phyloP scores from a whole-genome alignment of 768 basidiomycete genomes.

The Austroboletus festivus region DNA sequence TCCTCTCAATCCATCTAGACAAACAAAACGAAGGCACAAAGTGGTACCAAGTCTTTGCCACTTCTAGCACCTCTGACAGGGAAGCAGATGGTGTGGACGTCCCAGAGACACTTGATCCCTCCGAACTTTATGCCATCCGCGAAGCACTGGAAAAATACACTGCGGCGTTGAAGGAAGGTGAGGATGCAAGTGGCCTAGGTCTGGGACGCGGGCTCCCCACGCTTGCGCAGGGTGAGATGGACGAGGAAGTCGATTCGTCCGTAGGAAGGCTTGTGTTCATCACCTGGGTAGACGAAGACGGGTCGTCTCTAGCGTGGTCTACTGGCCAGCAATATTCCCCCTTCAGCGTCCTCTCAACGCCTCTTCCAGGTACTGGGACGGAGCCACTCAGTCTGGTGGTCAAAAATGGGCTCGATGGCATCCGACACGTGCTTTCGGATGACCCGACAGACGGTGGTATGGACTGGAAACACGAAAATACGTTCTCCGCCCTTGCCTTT shows the following conservation, averaged over 20 bases:
- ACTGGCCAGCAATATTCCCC: constrained; percentile 32
- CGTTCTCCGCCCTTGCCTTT: constrained; percentile 87
- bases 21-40: constrained; percentile 79
- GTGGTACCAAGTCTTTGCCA: constrained; percentile 85
- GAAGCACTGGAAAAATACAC: constrained; percentile 89
- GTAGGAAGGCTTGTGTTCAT: constrained; percentile 64
- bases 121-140: constrained; percentile 72
- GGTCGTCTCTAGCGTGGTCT: constrained; percentile 43
- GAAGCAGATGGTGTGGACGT: constrained; percentile 60
- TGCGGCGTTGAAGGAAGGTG: constrained; percentile 50
- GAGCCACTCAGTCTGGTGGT: constrained; percentile 47
- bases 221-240: constrained; percentile 84
- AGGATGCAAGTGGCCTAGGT: constrained; percentile 61
- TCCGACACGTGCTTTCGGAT: constrained; percentile 49
- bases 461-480: constrained; percentile 74
- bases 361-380: constrained; percentile 53
- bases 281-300: constrained; percentile 64
- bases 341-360: constrained; percentile 63
- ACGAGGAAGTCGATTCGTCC: constrained; percentile 80
- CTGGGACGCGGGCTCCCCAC: constrained; percentile 72
- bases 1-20: constrained; percentile 82
- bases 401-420: constrained; percentile 74
- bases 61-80: constrained; percentile 35
- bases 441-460: constrained; percentile 12
- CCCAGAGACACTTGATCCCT: constrained; percentile 84